These are phyloP conservation scores for Coniochaeta ligniaria DNA, from an alignment of 2,329 filamentous ascomycete species.

Conservation along the genomic window DNA sequence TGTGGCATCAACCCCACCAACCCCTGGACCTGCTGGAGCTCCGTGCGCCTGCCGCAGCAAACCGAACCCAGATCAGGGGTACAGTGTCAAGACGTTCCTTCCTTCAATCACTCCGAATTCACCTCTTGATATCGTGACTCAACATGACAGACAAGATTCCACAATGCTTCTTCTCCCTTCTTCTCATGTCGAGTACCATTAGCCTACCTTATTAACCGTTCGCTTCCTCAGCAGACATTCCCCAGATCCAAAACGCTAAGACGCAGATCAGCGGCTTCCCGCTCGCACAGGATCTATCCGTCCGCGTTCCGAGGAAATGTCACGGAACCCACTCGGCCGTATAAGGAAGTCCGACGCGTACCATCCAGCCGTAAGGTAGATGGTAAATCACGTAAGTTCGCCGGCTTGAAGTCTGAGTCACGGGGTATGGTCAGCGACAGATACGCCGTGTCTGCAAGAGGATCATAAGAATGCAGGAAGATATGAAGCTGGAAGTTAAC, in stretches of 20 bases:
- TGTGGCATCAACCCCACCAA: neutral
- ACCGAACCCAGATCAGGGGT: neutral
- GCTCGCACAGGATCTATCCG: neutral
- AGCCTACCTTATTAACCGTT: neutral
- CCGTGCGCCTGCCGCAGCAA: neutral
- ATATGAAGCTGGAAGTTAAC: neutral
- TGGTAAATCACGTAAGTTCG: neutral
- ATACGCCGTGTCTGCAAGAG: neutral
- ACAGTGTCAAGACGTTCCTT: neutral
- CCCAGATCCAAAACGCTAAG: slow-evolving; percentile 4
- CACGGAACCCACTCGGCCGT: neutral
- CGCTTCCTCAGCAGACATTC: neutral
- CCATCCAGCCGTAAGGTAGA: neutral
- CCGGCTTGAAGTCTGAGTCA: neutral
- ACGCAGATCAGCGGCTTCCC: slow-evolving; percentile 3
- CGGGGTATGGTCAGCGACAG: neutral
- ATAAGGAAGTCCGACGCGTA: neutral
- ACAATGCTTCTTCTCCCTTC: neutral
- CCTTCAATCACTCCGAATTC: neutral
- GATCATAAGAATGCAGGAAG: no score
- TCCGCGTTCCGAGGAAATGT: neutral
- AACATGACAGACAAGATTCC: neutral
- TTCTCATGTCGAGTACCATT: neutral
- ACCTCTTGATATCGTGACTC: no score
- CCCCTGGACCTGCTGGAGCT: neutral